phyloP scores from a whole-genome alignment of 169 alveolate genomes.

The Plasmodium ovale region DNA sequence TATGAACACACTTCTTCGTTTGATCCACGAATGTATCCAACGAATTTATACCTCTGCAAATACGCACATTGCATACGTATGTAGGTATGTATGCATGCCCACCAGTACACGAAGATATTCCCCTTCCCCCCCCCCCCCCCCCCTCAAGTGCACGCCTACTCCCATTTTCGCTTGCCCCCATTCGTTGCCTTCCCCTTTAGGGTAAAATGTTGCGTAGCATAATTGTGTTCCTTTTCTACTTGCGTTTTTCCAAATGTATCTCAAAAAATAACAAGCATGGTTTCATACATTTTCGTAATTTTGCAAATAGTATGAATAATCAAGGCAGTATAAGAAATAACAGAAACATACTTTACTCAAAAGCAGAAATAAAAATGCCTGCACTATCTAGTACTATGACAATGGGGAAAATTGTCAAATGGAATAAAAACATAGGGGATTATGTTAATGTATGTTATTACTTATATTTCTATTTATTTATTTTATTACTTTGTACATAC shows the following conservation, averaged over 20 bases:
- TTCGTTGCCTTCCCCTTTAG: not conserved
- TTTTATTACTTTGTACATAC: conserved; percentile 2
- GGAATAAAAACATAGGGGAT: conserved; percentile 84
- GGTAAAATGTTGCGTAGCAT: conserved; percentile 12
- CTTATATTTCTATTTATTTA: conserved; percentile 26
- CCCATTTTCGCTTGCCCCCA: too few species aligned
- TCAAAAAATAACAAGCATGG: conserved; percentile 34
- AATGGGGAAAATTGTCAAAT: conserved; percentile 84
- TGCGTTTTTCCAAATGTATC: conserved; percentile 18
- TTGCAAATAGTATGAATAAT: not conserved
- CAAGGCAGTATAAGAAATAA: conserved; percentile 5
- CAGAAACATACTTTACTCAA: conserved; percentile 24
- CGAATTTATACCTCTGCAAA: too few species aligned
- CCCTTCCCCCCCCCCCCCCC: too few species aligned
- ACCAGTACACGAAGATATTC: too few species aligned
- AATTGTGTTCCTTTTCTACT: conserved; percentile 6
- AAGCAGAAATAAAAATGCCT: conserved; percentile 78
- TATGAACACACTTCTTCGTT: too few species aligned
- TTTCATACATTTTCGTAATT: not conserved
- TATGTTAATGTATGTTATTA: conserved; percentile 67
- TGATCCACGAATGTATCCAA: too few species aligned
- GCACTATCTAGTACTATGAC: conserved; percentile 85
- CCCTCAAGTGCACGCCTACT: too few species aligned
- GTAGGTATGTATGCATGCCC: too few species aligned
- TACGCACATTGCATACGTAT: too few species aligned